Conservation (phyloP, 768 basidiomycete genomes). For the Panaeolus cyanescens region DNA sequence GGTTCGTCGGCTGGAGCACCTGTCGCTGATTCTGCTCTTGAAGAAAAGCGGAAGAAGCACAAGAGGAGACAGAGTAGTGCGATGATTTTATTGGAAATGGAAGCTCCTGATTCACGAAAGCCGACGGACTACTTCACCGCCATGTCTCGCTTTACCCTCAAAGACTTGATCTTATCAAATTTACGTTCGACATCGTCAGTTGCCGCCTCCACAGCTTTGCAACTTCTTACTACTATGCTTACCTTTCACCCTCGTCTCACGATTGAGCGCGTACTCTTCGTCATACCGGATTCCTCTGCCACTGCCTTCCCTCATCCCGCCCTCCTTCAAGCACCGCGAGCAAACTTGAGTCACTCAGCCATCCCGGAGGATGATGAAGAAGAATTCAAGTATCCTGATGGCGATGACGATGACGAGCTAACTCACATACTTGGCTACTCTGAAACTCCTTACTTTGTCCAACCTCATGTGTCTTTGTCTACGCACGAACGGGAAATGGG, state of each 20-base stretch:
- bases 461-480: conserved; percentile 74
- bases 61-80: conserved; percentile 82
- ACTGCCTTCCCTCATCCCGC: conserved; percentile 73
- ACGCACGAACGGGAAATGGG: conserved; percentile 85
- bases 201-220: conserved; percentile 75
- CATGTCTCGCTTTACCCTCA: conserved; percentile 87
- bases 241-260: conserved; percentile 65
- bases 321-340: conserved; percentile 23
- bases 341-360: conserved; percentile 14
- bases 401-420: conserved; percentile 27
- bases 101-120: conserved; percentile 70
- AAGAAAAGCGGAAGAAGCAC: conserved; percentile 46
- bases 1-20: conserved; percentile 46
- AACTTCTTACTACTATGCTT: conserved; percentile 78
- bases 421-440: conserved; percentile 9
- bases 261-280: conserved; percentile 68
- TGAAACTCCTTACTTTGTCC: conserved; percentile 44
- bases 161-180: conserved; percentile 84
- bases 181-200: conserved; percentile 65
- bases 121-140: conserved; percentile 85
- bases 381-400: conserved; percentile 43
- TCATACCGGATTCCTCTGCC: conserved; percentile 68
- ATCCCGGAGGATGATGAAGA: conserved; percentile 54
- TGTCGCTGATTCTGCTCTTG: conserved; percentile 28
- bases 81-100: conserved; percentile 87